A percentile compares a stretch with the other conserved stretches of the same genome.
These are phyloP conservation scores for Crepidotus variabilis DNA, from an alignment of 768 basidiomycete genomes.

Conservation along the genomic window DNA sequence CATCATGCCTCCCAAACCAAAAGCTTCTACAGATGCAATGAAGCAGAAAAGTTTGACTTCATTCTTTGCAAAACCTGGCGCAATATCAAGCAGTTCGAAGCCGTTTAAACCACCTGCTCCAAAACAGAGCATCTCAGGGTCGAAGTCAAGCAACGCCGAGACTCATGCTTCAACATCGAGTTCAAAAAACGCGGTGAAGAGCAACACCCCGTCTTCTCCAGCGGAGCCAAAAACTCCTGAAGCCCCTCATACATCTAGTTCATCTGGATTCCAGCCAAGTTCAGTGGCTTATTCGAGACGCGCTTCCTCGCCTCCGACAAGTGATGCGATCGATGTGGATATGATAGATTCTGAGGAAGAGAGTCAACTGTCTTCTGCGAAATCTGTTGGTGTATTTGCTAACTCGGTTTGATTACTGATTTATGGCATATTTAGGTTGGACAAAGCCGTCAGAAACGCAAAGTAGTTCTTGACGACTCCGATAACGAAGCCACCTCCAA, in stretches of 20 bases:
- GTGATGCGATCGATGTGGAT: conserved; percentile 75
- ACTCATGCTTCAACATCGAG: conserved; percentile 7
- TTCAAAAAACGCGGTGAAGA: conserved; percentile 28
- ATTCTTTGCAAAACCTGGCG: conserved; percentile 49
- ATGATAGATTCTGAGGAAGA: conserved; percentile 56
- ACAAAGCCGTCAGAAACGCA: conserved; percentile 56
- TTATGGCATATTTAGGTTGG: conserved; percentile 4
- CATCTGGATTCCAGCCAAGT: conserved; percentile 33
- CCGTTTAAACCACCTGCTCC: conserved; percentile 17
- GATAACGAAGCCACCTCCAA: conserved; percentile 51
- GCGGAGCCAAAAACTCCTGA: conserved; percentile 37
- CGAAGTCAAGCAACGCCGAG: conserved; percentile 9
- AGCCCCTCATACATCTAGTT: conserved; percentile 30
- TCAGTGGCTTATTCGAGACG: conserved; percentile 43
- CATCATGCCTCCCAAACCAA: conserved; percentile 39
- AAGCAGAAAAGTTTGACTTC: conserved; percentile 76
- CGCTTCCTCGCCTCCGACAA: conserved; percentile 71
- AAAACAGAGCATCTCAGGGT: conserved; percentile 11
- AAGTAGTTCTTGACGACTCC: conserved; percentile 64
- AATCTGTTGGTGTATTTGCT: conserved; percentile 25
- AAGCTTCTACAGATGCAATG: conserved; percentile 35
- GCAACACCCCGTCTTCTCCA: conserved; percentile 24
- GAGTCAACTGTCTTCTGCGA: conserved; percentile 21
- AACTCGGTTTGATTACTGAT: neutral
- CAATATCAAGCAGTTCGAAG: conserved; percentile 17